Conservation (phyloP, 495 filamentous ascomycete genomes). For the Aspergillus heteromorphus region DNA sequence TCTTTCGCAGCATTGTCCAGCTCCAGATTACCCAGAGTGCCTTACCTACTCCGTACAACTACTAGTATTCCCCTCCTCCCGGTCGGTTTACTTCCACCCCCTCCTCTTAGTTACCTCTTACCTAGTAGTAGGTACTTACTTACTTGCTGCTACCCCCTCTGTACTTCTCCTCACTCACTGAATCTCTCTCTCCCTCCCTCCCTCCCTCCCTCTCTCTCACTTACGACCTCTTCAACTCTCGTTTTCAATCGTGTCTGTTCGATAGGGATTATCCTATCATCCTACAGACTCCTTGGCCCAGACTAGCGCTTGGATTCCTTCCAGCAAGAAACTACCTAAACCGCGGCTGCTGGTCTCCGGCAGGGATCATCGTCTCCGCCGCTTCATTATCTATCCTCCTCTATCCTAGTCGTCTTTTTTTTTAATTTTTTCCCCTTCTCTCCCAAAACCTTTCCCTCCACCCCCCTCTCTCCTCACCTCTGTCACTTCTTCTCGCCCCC, state of each 20-base stretch:
- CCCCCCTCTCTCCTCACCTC: background rate
- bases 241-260: background rate
- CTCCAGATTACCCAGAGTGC: background rate
- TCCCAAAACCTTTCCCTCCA: background rate
- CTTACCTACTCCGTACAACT: background rate
- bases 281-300: background rate
- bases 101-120: too few relatives aligned
- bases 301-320: background rate
- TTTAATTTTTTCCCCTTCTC: conserved; percentile 10
- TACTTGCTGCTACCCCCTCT: background rate
- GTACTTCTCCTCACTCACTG: background rate
- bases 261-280: background rate
- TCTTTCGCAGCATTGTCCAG: background rate
- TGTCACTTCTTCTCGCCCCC: background rate
- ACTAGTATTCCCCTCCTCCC: background rate
- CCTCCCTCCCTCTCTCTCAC: background rate
- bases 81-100: background rate
- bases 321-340: conserved; percentile 5
- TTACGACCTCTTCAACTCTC: background rate
- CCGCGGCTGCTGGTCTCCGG: conserved; percentile 13
- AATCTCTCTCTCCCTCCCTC: background rate
- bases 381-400: conserved; percentile 9
- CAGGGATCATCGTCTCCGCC: conserved; percentile 19
- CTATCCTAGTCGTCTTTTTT: conserved; percentile 4
- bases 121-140: too few relatives aligned